Base-by-base conservation (phyloP, 208 protist genomes). In the Borovskyia barvae region DNA sequence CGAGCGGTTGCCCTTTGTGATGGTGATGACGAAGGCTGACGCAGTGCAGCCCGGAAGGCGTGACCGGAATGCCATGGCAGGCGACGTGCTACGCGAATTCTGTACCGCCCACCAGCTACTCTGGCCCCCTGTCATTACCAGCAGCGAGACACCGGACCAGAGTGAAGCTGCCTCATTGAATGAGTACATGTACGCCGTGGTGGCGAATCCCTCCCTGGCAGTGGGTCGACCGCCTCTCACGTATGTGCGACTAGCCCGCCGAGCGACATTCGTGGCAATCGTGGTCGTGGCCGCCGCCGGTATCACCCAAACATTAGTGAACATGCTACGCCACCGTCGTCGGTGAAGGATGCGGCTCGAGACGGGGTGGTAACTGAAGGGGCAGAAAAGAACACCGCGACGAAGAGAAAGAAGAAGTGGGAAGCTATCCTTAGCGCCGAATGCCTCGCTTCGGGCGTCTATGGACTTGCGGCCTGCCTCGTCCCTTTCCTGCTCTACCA, bases 21-120 rank as follows among this genome's bases (percentile, higher is more conserved):
- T 96, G n/a, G 82, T 93, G 12, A 80, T 82, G 72, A 96, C 86
- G 22, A 93, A 93, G 64, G 64, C 68, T 0, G 90, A 93, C 26
- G 49, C 65, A 5, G 28, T 67, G 11, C 51, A 32, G 9, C 24
- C 41, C 0, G 68, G 47, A 17, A 54, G 41, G 17, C 26, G 2
- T 11, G 22, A 20, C 11, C 39, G 61, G 8, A 48, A 39, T 0
- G 41, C 45, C 22, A 7, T 40, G 59, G 46, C 52, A 22, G 54
- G 17, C 15, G 19, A 11, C 29, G 42, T 15, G 50, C 49, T 67
- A 28, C 40, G 60, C 40, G 22, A 47, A 20, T 91, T 86, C 63
- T 90, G 82, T 35, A 48, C 62, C 19, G 53, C 70, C 12, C 61
- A 91, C 35, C 77, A 72, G 41, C 56, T 94, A 2, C 54, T 94